Evolutionary conservation across 768 basidiomycete species (phyloP), one percentile per base, ranked within the genome.

Genomic region (Rhizopogon vinicolor): DNA sequence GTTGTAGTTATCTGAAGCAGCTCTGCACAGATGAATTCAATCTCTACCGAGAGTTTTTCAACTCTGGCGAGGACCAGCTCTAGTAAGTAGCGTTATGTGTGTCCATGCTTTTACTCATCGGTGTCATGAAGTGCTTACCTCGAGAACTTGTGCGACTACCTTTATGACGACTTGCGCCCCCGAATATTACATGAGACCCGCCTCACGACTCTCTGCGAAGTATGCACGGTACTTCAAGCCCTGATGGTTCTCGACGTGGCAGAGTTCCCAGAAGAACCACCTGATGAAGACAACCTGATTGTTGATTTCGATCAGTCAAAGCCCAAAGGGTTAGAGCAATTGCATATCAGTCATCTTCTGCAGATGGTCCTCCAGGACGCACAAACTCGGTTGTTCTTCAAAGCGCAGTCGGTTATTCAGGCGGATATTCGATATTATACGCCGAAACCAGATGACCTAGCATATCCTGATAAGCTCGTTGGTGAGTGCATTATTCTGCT

Each of bases 81-180:
- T 87, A 88, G 87, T 89, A 58, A 60, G 84, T 78, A 12, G n/a
- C 43, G 49, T 42, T 53, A 18, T 25, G 37, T 13, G 16, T 44
- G 37, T 33, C 16, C 28, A 3, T 45, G 39, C 37, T 18, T 52
- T 10, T 14, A 45, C 28, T 29, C 2, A 7, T 41, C 31, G 63
- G 68, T 35, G 66, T n/a, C 42, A 51, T 3, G 4, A 49, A 98
- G 94, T 64, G 79, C 84, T 57, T 98, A 93, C 72, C 79, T 99
- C 22, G 94, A 97, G 73, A 86, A 80, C 3, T 79, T 98, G 0
- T 98, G 94, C 61, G 96, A 98, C 71, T 82, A 93, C 62, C 83
- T 99, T 35, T 97, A 95, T 66, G 97, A 98, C 67, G 93, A 95
- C 60, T 82, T 99, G 1, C 89, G 96, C 1, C 97, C 96, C 5